Evolutionary conservation across 2,329 filamentous ascomycete species (phyloP).

Genomic region (Geosmithia flava): DNA sequence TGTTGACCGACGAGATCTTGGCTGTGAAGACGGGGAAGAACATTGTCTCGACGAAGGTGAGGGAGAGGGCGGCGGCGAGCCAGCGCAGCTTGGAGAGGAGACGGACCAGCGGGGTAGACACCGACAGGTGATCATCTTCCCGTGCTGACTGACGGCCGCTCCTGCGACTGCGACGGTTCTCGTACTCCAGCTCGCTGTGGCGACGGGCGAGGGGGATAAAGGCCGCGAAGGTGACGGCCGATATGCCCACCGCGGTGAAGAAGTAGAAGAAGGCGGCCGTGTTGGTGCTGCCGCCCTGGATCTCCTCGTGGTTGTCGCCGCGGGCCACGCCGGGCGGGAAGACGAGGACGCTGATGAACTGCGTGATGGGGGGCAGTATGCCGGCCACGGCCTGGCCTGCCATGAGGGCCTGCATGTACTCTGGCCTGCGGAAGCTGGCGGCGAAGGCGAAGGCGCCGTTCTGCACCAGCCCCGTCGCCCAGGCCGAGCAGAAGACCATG

Average conservation of each 20-base stretch:
- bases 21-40: slow-evolving; percentile 87
- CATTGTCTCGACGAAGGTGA: slow-evolving; percentile 82
- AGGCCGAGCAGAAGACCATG: slow-evolving; percentile 69
- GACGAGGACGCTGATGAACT: slow-evolving; percentile 69
- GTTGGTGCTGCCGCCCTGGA: neutral
- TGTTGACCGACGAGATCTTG: slow-evolving; percentile 38
- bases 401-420: slow-evolving; percentile 97
- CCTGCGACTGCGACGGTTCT: slow-evolving; percentile 7
- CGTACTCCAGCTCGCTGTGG: slow-evolving; percentile 31
- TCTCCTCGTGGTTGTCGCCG: slow-evolving; percentile 2
- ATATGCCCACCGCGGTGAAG: slow-evolving; percentile 71
- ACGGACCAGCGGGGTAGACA: slow-evolving; percentile 37
- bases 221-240: slow-evolving; percentile 53
- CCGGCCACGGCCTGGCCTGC: slow-evolving; percentile 85
- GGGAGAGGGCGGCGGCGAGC: slow-evolving; percentile 62
- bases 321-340: slow-evolving; percentile 18
- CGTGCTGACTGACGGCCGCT: too few species aligned
- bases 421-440: slow-evolving; percentile 67
- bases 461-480: slow-evolving; percentile 76
- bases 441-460: slow-evolving; percentile 93
- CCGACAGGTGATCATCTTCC: too few species aligned
- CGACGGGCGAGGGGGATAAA: slow-evolving; percentile 62
- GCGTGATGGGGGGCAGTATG: slow-evolving; percentile 75
- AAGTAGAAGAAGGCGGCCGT: slow-evolving; percentile 82
- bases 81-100: slow-evolving; percentile 71